Evolutionary conservation across 2,329 filamentous ascomycete genomes (phyloP).

Genomic region (Hypoxylon sp.): DNA sequence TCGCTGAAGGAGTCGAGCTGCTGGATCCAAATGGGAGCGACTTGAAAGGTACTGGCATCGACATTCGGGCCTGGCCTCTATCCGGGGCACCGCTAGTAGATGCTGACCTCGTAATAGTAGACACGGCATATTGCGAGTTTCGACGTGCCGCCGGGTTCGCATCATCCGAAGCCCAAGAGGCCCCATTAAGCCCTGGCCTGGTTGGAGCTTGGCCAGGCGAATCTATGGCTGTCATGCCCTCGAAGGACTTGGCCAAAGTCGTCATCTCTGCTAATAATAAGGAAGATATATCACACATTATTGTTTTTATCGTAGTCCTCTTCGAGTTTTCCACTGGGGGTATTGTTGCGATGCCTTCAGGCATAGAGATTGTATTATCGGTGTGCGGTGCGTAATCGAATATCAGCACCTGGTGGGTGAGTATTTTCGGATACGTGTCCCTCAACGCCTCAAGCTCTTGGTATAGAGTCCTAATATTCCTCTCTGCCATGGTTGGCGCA

Average conservation of each 20-base stretch:
- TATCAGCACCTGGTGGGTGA: slow-evolving; percentile 83
- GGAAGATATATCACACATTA: slow-evolving; percentile 84
- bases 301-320: slow-evolving; percentile 83
- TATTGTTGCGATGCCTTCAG: slow-evolving; percentile 79
- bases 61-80: slow-evolving; percentile 79
- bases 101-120: slow-evolving; percentile 65
- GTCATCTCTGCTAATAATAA: slow-evolving; percentile 82
- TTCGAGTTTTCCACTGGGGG: slow-evolving; percentile 78
- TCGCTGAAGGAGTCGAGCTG: slow-evolving; percentile 61
- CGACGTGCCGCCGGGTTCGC: slow-evolving; percentile 61
- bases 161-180: slow-evolving; percentile 60
- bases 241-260: slow-evolving; percentile 78
- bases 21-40: slow-evolving; percentile 61
- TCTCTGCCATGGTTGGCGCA: slow-evolving; percentile 67
- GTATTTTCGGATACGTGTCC: slow-evolving; percentile 80
- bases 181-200: slow-evolving; percentile 60
- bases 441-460: slow-evolving; percentile 79
- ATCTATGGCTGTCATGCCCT: slow-evolving; percentile 81
- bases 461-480: slow-evolving; percentile 71
- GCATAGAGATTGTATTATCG: slow-evolving; percentile 67
- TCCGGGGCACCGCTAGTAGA: slow-evolving; percentile 70
- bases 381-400: slow-evolving; percentile 77
- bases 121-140: slow-evolving; percentile 69
- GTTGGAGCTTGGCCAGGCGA: slow-evolving; percentile 74
- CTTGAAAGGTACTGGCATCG: slow-evolving; percentile 77